Base-by-base conservation (phyloP, 2,329 filamentous ascomycete species). In the Helicocarpus griseus region DNA sequence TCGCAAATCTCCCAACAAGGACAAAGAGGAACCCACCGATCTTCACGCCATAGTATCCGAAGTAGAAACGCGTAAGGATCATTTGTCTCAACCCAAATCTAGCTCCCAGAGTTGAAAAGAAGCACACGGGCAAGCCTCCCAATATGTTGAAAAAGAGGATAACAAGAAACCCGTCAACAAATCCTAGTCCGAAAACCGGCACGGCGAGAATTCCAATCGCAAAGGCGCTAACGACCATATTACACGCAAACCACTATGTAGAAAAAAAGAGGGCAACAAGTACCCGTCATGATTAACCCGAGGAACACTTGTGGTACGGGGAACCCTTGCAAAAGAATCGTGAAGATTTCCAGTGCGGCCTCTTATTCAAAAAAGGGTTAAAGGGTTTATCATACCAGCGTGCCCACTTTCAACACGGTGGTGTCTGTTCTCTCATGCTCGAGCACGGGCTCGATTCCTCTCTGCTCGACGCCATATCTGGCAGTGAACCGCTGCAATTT, bases 21-120 rank as follows among this genome's bases (percentile, higher is more conserved):
- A 14, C 29, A 13, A 8, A 11, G 3, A 39, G 52, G 40, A 14
- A 71, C 76, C 66, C 69, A 83, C 81, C 79, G 58, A 87, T 66
- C 65, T 85, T 86, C 29, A 82, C 81, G n/a, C 77, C 77, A 57
- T 79, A 82, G 68, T 80, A 87, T 7, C 86, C 86, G 64, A 89
- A 82, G 17, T 24, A 48, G 21, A 35, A 48, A 17, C 45, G 24
- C 5, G 45, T 36, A n/a, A 90, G 74, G 1, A 89, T 84, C 82
- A 90, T 89, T 63, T 89, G 87, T 50, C 87, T 80, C 56, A 89
- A 73, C 3, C 86, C 87, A 57, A 88, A 89, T 7, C 72, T 71
- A 2, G 87, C 83, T 2, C 87, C 86, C 62, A 89, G 88, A 17
- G 81, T 86, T 1, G 83, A 86, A 73, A 89, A 89, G 69, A 84